Evolutionary conservation across 2,329 filamentous ascomycete species (phyloP), one percentile per base, ranked within the genome.

Genomic region (Rhynchosporium agropyri): DNA sequence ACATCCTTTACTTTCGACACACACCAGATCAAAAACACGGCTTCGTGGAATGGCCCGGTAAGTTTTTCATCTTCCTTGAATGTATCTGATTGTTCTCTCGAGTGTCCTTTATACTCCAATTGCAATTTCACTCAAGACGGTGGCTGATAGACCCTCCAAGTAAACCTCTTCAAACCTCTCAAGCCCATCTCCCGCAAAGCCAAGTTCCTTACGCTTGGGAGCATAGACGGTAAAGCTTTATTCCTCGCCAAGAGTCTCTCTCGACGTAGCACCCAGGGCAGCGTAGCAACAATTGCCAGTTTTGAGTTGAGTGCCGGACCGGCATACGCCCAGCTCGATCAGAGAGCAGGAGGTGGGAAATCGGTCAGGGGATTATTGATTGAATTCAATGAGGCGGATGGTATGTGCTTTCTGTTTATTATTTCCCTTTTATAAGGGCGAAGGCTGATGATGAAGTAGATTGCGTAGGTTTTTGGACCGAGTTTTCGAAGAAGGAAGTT

Each of bases 31-130:
- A 66, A 15, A 68, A 61, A 57, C 54, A 63, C 15, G 62, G 60
- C 4, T 70, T 69, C 43, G 66, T 68, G 29, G 65, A 70, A 63
- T 68, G 65, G 64, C 66, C 68, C 46, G 61, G 67, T 69, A 63
- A 13, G 43, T 45, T 15, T 55, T 28, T 29, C 9, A 33, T 1
- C 3, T 58, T 38, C 29, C 26, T 9, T 8, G 9, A 4, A 26
- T 26, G 20, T 20, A 20, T 46, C 45, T 46, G 45, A 26, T 4
- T 46, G n/a, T 20, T 3, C 10, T 29, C 20, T 20, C 1, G 20
- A 20, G 20, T 36, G 2, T 5, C 33, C 9, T 36, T 36, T 5
- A 5, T 1, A 36, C 33, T 36, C 33, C 9, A 36, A 29, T 33
- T 20, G 9, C 12, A 20, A 20, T 20, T 20, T 20, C 20, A 20